These are phyloP conservation scores for Zanthoxylum bungeanum DNA, from an alignment of 345 rosid genomes.

Conservation along the genomic window DNA sequence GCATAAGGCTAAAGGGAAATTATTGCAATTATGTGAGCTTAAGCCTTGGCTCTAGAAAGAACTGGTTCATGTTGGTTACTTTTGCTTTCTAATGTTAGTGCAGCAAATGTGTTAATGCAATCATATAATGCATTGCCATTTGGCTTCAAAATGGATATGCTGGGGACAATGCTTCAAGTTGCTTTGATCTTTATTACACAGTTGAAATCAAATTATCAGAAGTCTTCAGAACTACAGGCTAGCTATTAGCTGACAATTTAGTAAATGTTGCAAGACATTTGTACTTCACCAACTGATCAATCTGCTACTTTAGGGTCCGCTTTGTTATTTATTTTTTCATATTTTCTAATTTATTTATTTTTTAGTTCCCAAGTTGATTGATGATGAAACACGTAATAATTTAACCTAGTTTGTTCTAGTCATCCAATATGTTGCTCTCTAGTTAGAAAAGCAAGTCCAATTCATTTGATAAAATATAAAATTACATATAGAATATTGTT, in stretches of 20 bases:
- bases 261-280: not conserved
- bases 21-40: not conserved
- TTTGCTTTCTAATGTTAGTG: not conserved
- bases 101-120: not conserved
- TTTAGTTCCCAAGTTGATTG: no score
- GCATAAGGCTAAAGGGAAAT: not conserved
- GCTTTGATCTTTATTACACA: not conserved
- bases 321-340: not conserved
- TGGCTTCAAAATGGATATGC: conserved; percentile 5
- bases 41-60: not conserved
- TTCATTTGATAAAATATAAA: no score
- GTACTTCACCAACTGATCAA: conserved; percentile 16
- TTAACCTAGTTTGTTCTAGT: not conserved
- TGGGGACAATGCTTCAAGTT: not conserved
- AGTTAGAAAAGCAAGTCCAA: no score
- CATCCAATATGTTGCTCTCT: no score
- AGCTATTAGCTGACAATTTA: not conserved
- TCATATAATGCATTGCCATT: not conserved
- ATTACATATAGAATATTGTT: no score
- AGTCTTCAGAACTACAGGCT: not conserved
- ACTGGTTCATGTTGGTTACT: conserved; percentile 1
- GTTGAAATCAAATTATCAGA: not conserved
- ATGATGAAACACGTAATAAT: no score
- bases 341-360: no score
- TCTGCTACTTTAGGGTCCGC: not conserved